Evolutionary conservation across 1,284 basidiomycete genomes (phyloP), one percentile per base, ranked within the genome.

Genomic region (Ustilago xerochloae): DNA sequence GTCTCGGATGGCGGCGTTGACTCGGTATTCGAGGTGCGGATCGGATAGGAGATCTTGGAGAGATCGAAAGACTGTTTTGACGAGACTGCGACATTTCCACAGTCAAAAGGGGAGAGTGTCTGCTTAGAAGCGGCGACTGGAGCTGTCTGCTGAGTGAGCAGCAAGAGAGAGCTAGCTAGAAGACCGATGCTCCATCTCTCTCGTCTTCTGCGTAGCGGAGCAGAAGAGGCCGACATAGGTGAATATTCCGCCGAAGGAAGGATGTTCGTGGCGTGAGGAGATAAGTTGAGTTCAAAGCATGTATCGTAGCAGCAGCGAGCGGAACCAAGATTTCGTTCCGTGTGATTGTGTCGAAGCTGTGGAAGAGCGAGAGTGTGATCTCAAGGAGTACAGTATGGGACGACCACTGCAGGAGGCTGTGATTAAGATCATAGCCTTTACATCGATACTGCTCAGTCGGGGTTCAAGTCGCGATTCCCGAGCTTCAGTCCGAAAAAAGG

Each of bases 1-100:
- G 73, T 75, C 18, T 68, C 64, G 20, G 68, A 63, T 24, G 73
- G 73, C 3, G 73, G 73, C 18, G 73, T 75, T 8, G 61, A 55
- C 30, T 75, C 73, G 28, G 47, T 33, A 18, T 66, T 71, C n/a
- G 68, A 64, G 5, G 61, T 68, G 45, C 51, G 69, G n/a, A 75
- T 63, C 15, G 73, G 73, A 39, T 62, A 75, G 0, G 68, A 46
- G 29, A 75, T 75, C 35, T 67, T 63, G 50, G 64, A 68, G 9
- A 75, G 68, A 26, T 75, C 68, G 46, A 64, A 75, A 1, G 73
- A 58, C 9, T 62, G 61, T 33, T 67, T 64, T 18, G 64, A 68
- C 4, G 63, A 62, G 36, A 68, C 57, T 22, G 60, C 64, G 0
- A 75, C 68, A 3, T 67, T 68, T 51, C 53, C 33, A 59, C 73